Base-by-base conservation (phyloP, 139 green algal species). In the Micractinium sp. region DNA sequence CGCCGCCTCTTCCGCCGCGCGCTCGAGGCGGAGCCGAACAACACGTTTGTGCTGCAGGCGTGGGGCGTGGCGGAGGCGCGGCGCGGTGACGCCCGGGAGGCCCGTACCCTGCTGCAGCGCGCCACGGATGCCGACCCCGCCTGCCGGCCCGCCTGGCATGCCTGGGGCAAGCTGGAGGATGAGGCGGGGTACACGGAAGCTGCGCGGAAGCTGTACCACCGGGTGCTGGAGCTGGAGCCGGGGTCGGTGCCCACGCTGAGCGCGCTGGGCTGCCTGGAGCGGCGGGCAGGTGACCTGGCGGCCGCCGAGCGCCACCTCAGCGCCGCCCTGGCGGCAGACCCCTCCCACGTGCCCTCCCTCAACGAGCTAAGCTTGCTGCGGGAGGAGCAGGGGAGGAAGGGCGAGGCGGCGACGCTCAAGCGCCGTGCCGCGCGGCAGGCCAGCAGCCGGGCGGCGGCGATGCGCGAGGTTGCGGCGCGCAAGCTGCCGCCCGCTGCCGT, bases 1-100 rank as follows among this genome's bases (percentile, higher is more conserved):
- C 90, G 94, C 36, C 76, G 87, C 82, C 85, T 96, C 77, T 96
- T 94, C 53, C 39, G 91, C 73, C 73, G 71, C 22, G 94, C 92
- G 0, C 53, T 96, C 79, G 84, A 91, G 27, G 78, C 90, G 60
- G 83, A 96, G 73, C 93, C 92, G 1, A 74, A 85, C 86, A 96
- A 94, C 89, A 87, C 82, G n/a, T 93, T 92, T 79, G 92, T 95
- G 86, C 77, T 95, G 31, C 93, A 93, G 82, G 91, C 90, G n/a
- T 94, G 92, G 93, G 93, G 87, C 5, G 82, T 94, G 77, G 92
- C 92, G 0, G 93, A 95, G 87, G 82, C 81, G 25, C 74, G 86
- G 19, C 27, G 29, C 2, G 90, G 88, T 15, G 35, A 87, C 77
- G 27, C 78, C 3, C 39, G 75, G 5, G 36, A 47, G 3, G 93